Percentiles rank a stretch among this genome's conserved stretches.
Conservation (phyloP, 1,139 yeast species). For the Nadsonia starkeyi-henricii region DNA sequence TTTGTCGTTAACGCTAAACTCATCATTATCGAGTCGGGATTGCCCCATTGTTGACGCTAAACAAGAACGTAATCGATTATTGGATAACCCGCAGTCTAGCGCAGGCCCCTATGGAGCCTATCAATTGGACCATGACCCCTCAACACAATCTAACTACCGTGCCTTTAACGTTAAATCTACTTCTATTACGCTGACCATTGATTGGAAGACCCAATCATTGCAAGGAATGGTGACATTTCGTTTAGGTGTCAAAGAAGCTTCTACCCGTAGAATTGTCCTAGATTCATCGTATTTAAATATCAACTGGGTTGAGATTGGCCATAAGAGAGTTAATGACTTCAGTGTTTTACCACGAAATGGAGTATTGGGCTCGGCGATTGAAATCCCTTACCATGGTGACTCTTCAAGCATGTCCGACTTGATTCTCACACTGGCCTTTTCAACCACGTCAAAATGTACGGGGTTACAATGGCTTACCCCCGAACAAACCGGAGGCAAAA, state of each 20-base stretch:
- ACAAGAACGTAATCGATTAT: too few relatives aligned
- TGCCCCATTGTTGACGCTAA: too few relatives aligned
- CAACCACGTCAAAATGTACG: constrained; percentile 63
- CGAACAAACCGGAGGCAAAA: constrained; percentile 61
- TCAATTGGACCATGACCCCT: constrained; percentile 35
- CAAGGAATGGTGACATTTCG: constrained; percentile 42
- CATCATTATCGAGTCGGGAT: too few relatives aligned
- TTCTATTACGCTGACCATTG: constrained; percentile 37
- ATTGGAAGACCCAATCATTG: constrained; percentile 40
- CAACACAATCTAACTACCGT: constrained; percentile 61
- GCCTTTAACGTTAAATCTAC: constrained; percentile 41
- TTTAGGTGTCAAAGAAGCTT: constrained; percentile 18
- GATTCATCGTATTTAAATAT: constrained; percentile 59
- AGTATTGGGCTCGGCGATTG: constrained; percentile 55
- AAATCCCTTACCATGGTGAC: constrained; percentile 20
- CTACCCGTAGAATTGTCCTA: constrained; percentile 31
- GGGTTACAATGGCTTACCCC: constrained; percentile 78
- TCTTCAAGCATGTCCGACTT: constrained; percentile 12
- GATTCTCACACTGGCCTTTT: constrained; percentile 35
- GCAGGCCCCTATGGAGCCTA: too few relatives aligned
- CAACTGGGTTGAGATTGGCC: constrained; percentile 30
- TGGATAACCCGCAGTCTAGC: too few relatives aligned
- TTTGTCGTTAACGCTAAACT: too few relatives aligned
- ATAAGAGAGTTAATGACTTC: constrained; percentile 20
- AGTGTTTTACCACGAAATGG: constrained; percentile 35